Base-by-base conservation (phyloP, 768 basidiomycete species). In the Mycena crocata region DNA sequence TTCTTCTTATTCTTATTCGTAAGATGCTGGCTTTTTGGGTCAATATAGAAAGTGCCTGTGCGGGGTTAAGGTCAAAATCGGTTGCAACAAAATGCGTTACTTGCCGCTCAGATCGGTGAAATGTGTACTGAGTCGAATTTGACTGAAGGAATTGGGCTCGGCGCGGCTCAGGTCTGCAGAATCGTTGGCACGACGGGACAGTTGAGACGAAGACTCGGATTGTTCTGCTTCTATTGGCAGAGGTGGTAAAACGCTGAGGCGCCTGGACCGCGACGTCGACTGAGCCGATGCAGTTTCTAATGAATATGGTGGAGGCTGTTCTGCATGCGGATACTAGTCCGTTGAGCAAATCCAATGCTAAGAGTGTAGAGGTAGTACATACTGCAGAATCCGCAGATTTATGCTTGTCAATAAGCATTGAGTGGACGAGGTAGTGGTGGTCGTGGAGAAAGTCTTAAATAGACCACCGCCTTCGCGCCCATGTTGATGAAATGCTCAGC, bases 11-110 rank as follows among this genome's bases (percentile, higher is more conserved):
- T 74, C n/a, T 62, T 63, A 24, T 65, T 67, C 32, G 57, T 54
- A 35, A 64, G 54, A 19, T 78, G 75, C 44, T 80, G 76, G 24
- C 73, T 68, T 24, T 69, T 69, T 31, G 86, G 82, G 62, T 83
- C 80, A 24, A 86, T 76, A 62, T 77, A 78, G 64, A 80, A 85
- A 14, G 79, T 81, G 15, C 84, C 84, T 85, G 51, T 14, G 26
- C 12, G 12, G 24, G 19, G 26, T 12, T 56, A 5, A 62, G 54
- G 37, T 37, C 10, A 10, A 35, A 44, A 17, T 19, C 3, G 19
- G 40, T 4, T 17, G 23, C 26, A 1, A 42, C 61, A 28, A 30
- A 62, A n/a, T n/a, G n/a, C n/a, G n/a, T n/a, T n/a, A n/a, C n/a
- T n/a, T n/a, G n/a, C 66, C 66, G 7, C 32, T 67, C 52, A 67